Conservation (phyloP, 1,284 basidiomycete genomes). For the Termitomyces sp. region DNA sequence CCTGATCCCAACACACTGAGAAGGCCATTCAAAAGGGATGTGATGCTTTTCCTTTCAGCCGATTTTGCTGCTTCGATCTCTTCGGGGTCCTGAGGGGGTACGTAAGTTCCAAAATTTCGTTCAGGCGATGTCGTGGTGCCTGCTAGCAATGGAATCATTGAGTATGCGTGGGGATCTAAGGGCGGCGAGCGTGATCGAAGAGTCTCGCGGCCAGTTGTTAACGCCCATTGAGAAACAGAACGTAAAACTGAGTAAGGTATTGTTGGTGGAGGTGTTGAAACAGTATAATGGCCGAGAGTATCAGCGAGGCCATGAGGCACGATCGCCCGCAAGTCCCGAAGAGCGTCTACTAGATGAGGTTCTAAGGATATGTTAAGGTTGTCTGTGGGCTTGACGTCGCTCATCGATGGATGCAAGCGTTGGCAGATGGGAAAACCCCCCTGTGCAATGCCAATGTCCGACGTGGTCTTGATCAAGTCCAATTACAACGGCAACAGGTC, state of each 20-base stretch:
- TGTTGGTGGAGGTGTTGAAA: slow-evolving; percentile 28
- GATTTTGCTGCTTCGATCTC: slow-evolving; percentile 36
- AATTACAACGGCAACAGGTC: not conserved
- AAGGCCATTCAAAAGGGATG: slow-evolving; percentile 63
- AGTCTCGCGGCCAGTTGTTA: slow-evolving; percentile 42
- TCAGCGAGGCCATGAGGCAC: slow-evolving; percentile 41
- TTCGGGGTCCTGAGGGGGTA: slow-evolving; percentile 38
- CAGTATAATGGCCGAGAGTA: slow-evolving; percentile 35
- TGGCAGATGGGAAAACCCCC: not conserved
- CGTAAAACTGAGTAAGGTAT: slow-evolving; percentile 60
- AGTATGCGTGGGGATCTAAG: slow-evolving; percentile 50
- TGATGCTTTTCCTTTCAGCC: slow-evolving; percentile 60
- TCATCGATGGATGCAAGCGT: slow-evolving; percentile 5
- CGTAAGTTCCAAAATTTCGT: slow-evolving; percentile 52
- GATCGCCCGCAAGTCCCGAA: slow-evolving; percentile 39
- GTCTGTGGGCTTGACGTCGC: not conserved
- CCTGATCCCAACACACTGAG: slow-evolving; percentile 65
- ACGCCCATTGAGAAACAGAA: slow-evolving; percentile 63
- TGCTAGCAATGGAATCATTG: slow-evolving; percentile 71
- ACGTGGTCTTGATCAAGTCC: not conserved
- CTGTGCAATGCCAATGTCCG: not conserved
- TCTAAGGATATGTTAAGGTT: slow-evolving; percentile 64
- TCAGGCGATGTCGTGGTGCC: slow-evolving; percentile 71
- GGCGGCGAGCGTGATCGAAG: slow-evolving; percentile 39
- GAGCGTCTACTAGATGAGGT: slow-evolving; percentile 47